Base-by-base conservation (phyloP, 202 grass and related monocot species). In the Schoenoplectus triqueter region DNA sequence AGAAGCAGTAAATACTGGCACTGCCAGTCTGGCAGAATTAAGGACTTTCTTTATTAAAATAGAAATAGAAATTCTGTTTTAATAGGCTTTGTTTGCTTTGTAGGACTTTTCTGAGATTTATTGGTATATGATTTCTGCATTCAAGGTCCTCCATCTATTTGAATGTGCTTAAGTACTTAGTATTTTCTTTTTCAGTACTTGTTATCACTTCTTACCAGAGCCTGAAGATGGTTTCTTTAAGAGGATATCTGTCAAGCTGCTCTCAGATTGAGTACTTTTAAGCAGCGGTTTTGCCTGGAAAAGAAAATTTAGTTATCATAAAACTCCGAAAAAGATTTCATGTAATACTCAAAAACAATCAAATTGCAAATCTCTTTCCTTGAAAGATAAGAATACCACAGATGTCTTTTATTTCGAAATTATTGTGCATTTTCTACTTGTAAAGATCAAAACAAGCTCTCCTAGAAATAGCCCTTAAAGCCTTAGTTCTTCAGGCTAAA, bases 161-260 rank as follows among this genome's bases (percentile, higher is more conserved):
- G 57, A 21, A 8, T 59, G 5, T 49, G 46, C 78, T 3, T 49
- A 60, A 80, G 61, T 47, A 59, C 51, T 59, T 75, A 3, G 6
- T 7, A 69, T 71, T 66, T 60, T 47, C 59, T 3, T 41, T 49
- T 56, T 10, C 60, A 59, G 39, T 3, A 0, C 39, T 73, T 69
- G 3, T 9, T 77, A 78, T 90, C 52, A 90, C 86, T 20, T 71
- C 88, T 92, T 47, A 92, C 90, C 90, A 18, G 88, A 87, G 60
- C 69, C 21, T 13, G 92, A 78, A 69, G 84, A 86, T 84, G 91
- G 89, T 87, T 87, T 85, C 22, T 92, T 82, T 17, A 94, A 42
- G 70, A 85, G 90, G 67, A 92, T 94, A 79, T 94, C 88, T 1
- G 88, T 92, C 84, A 94, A 84, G 82, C 90, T 94, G 82, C 84